Evolutionary conservation across 75 land plant genomes (phyloP).

Genomic region (Pseudotsuga menziesii): DNA sequence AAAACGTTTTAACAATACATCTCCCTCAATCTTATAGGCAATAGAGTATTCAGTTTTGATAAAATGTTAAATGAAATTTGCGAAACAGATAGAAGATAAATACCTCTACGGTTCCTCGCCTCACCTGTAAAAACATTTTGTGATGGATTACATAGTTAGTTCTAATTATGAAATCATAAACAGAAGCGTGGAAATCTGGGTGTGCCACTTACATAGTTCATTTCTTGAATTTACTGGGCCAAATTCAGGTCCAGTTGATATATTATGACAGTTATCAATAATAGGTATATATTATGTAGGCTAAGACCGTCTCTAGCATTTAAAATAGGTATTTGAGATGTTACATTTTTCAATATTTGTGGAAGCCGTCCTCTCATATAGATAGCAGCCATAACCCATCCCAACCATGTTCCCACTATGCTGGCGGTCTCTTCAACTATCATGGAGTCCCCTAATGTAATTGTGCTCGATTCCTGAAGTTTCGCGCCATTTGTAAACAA

Average conservation of each 20-base stretch:
- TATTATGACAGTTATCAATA: neutral
- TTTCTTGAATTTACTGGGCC: too few relatives aligned
- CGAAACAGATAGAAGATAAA: neutral
- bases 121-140: conserved; percentile 32
- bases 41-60: too few relatives aligned
- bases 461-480: neutral
- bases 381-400: conserved; percentile 78
- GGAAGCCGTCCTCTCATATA: conserved; percentile 88
- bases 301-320: too few relatives aligned
- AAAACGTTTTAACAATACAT: neutral
- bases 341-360: conserved; percentile 72
- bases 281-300: neutral
- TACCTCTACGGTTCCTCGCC: conserved; percentile 70
- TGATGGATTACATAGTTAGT: neutral
- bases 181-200: too few relatives aligned
- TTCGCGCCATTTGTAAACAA: neutral
- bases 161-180: too few relatives aligned
- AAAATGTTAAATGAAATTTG: neutral
- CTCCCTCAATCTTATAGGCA: neutral
- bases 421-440: conserved; percentile 9
- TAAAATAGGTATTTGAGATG: neutral
- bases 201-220: too few relatives aligned
- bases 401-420: conserved; percentile 37
- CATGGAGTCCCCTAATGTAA: neutral
- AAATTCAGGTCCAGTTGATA: too few relatives aligned